Base-by-base conservation (phyloP, 1,139 yeast species). In the Lodderomyces orthopsilosis region DNA sequence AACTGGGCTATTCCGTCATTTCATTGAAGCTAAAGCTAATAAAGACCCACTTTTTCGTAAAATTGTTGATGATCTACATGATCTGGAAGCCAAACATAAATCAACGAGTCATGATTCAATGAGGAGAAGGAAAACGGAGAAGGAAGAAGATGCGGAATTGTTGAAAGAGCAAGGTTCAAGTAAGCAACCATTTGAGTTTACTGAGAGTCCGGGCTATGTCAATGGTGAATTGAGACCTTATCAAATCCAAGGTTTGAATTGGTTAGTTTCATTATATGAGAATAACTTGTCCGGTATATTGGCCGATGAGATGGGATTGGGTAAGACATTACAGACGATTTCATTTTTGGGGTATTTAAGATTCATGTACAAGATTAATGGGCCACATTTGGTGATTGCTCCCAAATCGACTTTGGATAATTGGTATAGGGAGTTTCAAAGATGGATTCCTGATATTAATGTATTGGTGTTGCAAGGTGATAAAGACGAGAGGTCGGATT, bases 231-330 rank as follows among this genome's bases (percentile, higher is more conserved):
- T 85, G 47, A 74, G 94, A 56, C 84, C 85, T n/a, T 85, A 91
- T 63, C 98, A 91, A 65, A 77, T 91, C 46, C 96, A 87, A 61
- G 98, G 98, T 44, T 74, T 91, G 51, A 91, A 91, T 66, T 91
- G 98, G 98, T 69, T 91, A 56, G 81, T 90, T 18, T 79, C 90
- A 1, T 68, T 91, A 45, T 84, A 85, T 58, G 94, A 87, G 53
- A 89, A 91, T 65, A 82, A 85, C 55, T 75, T 91, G 44, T 83
- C 94, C 1, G 98, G 98, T 40, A 91, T 93, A 40, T 74, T 93
- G 46, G 98, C 98, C 8, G 98, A 93, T 65, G 98, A 93, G 64
- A 93, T 93, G 98, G 98, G 98, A 1, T 75, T 93, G 46, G 98
- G 98, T 47, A 93, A 93, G 61, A 93, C 98, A 1, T 72, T 93